Evolutionary conservation across 345 rosid species (phyloP).

Genomic region (Pistacia vera): DNA sequence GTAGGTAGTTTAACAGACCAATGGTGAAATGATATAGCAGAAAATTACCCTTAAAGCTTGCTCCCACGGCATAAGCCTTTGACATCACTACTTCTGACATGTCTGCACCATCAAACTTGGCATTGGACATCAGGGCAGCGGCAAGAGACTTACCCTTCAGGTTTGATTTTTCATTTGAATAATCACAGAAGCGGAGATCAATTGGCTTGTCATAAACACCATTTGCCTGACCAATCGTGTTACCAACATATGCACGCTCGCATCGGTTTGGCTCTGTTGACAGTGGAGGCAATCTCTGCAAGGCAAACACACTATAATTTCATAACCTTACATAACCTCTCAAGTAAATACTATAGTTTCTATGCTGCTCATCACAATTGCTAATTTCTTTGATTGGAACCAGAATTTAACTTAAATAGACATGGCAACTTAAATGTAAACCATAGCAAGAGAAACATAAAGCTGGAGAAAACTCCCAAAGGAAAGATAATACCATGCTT

Average conservation of each 20-base stretch:
- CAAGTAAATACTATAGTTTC: not conserved
- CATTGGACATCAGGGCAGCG: conserved; percentile 91
- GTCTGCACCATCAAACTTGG: conserved; percentile 98
- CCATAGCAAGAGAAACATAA: not conserved
- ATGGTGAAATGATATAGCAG: not conserved
- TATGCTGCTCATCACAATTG: not conserved
- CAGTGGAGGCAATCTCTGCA: conserved; percentile 92
- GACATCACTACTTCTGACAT: conserved; percentile 98
- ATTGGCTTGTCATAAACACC: conserved; percentile 97
- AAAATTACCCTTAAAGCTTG: conserved; percentile 86
- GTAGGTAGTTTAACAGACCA: not conserved
- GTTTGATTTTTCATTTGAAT: conserved; percentile 77
- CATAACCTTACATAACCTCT: conserved; percentile 9
- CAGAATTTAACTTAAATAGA: not conserved
- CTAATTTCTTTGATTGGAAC: not conserved
- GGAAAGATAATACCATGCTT: not conserved
- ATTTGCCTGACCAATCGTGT: conserved; percentile 97
- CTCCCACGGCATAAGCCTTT: conserved; percentile 95
- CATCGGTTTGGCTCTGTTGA: conserved; percentile 88
- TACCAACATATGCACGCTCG: conserved; percentile 86
- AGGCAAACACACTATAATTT: conserved; percentile 20
- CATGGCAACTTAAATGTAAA: not conserved
- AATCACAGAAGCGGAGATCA: conserved; percentile 91
- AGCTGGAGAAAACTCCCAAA: not conserved
- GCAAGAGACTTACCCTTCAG: conserved; percentile 94